These are phyloP conservation scores for Beta lomatogona DNA, from an alignment of 179 eudicot species.

Conservation along the genomic window DNA sequence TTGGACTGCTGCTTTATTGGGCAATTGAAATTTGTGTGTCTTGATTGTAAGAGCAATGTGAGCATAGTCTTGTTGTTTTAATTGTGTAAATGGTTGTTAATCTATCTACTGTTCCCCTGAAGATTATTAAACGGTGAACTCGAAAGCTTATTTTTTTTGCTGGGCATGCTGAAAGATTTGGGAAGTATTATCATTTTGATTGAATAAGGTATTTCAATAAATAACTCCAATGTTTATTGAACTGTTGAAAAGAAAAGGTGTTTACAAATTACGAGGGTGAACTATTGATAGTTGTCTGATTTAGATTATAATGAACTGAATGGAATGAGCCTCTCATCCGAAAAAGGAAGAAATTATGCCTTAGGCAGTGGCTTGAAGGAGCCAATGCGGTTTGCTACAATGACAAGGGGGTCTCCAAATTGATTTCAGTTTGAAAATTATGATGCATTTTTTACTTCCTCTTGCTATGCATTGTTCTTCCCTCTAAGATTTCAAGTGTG, in stretches of 20 bases:
- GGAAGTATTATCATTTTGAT: neutral
- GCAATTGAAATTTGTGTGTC: slow-evolving; percentile 5
- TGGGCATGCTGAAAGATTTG: neutral
- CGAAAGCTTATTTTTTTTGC: neutral
- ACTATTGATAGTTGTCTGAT: too few relatives aligned
- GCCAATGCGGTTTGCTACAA: neutral
- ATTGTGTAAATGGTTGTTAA: neutral
- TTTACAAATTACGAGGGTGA: neutral
- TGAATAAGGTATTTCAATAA: neutral
- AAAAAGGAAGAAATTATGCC: neutral
- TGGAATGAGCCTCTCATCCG: too few relatives aligned
- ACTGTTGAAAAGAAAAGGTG: neutral
- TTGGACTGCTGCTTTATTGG: neutral
- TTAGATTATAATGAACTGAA: neutral
- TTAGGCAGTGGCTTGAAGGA: neutral
- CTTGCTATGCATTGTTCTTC: neutral
- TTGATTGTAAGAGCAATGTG: slow-evolving; percentile 12
- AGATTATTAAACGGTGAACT: neutral
- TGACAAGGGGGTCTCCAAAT: neutral
- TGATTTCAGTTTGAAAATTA: neutral
- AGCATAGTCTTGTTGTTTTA: slow-evolving; percentile 10
- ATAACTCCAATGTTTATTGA: neutral
- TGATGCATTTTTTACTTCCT: neutral
- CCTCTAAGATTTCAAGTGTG: neutral
- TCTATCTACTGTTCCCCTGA: neutral